Base-by-base conservation (phyloP, 2,329 filamentous ascomycete genomes). In the Lachnellula hyalina region DNA sequence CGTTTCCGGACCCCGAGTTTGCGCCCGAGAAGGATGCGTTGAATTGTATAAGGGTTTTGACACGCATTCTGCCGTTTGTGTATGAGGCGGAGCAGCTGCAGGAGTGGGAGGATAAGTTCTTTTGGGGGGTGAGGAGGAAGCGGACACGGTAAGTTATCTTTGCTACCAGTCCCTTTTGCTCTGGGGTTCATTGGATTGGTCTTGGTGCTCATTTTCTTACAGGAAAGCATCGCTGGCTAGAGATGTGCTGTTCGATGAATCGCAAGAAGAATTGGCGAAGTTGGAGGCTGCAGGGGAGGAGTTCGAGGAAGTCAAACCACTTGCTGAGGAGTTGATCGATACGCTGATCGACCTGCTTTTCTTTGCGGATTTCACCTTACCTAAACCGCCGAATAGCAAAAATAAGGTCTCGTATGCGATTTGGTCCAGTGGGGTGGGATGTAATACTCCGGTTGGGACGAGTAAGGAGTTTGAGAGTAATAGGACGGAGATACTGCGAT, bases 371-470 rank as follows among this genome's bases (percentile, higher is more conserved):
- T 87, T 99, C 66, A 96, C 93, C 0, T 80, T 96, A 15, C 89
- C 93, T 9, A 82, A 79, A 55, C 81, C 88, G 42, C 79, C 84
- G 14, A 79, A 84, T 54, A 83, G 83, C 52, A 90, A 87, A 67
- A 81, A 82, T 59, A 95, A 94, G 70, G 88, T 96, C 53, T 88
- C 87, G 7, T 96, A 94, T 72, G 87, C 90, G 52, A 97, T 99
- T 69, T 99, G 94, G 94, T 91, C 96, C 74, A 97, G 90, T 68
- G 94, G 94, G 47, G 93, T 99, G 32, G 94, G 94, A 14, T 97
- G 93, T 76, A 96, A 96, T 71, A 89, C 88, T 15, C 84, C 91
- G 5, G 85, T 95, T 63, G 86, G 86, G 9, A 93, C 91, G 3
- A 96, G 86, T 51, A 96, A 90, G 70, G 92, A 97, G 65, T 87